Evolutionary conservation across 768 basidiomycete species (phyloP), one percentile per base, ranked within the genome.

Genomic region (Galerina marginata): DNA sequence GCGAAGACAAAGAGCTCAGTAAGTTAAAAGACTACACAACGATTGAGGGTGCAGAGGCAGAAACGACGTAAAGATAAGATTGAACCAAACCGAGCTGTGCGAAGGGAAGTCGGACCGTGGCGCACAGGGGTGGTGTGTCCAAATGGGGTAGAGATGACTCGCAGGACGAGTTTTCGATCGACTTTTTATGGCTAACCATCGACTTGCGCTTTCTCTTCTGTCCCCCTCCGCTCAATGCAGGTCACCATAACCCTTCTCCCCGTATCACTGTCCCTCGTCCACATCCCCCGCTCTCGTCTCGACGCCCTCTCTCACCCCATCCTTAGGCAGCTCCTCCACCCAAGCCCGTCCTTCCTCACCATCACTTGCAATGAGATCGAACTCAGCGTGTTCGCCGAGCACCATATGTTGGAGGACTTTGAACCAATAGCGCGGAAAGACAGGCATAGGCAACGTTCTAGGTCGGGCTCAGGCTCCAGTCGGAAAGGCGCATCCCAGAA

Each of bases 301-400:
- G 69, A 79, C 26, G 75, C 80, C 2, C 78, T 90, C 54, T 83
- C 83, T 9, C 83, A 86, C 63, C 84, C 84, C 29, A 70, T 92
- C 70, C 80, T 93, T 63, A 83, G 83, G 60, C 88, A 89, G 72
- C 84, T 92, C 58, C 83, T 92, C 54, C 83, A 84, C 51, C 87
- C 88, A 2, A 79, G 77, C 60, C 86, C 88, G 14, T 80, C 81
- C 6, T 92, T 92, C 71, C 80, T 92, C 69, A 91, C 87, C 67
- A 81, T 92, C 58, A 90, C 89, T 54, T 89, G 83, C 75, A 93
- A 93, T 70, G 84, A 90, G 63, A 83, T 92, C 63, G 91, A 93
- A 73, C 87, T 93, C 72, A 85, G 83, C 71, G 75, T 91, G 51
- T 91, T 92, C 66, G 89, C 86, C 38, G 87, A 90, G 63, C 79